Conservation (phyloP, 2,329 filamentous ascomycete species). For the Xylariaceae sp. region DNA sequence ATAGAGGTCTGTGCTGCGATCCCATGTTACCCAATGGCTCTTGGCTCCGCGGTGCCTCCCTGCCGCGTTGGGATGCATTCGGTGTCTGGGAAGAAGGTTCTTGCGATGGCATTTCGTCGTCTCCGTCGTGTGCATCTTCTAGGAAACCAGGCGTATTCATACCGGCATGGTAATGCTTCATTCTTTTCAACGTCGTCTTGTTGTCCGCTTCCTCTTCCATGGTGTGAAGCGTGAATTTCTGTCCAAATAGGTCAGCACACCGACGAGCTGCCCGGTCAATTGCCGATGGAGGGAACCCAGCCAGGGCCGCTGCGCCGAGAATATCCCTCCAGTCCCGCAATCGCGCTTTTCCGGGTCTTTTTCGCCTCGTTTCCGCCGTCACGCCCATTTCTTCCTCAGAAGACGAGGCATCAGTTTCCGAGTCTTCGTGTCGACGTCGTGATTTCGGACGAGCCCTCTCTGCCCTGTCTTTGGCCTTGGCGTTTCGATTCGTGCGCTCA, state of each 20-base stretch:
- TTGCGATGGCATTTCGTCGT: constrained; percentile 1
- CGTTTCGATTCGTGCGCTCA: constrained; percentile 19
- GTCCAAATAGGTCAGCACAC: constrained; percentile 69
- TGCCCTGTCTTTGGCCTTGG: constrained; percentile 1
- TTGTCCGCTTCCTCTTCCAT: constrained; percentile 38
- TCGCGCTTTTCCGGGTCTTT: constrained; percentile 20
- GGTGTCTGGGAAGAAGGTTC: background rate
- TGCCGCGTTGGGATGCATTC: background rate
- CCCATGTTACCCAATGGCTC: background rate
- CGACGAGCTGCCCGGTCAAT: constrained; percentile 66
- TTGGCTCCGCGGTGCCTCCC: constrained; percentile 2
- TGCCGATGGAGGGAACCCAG: constrained; percentile 60
- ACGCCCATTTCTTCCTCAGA: constrained; percentile 9
- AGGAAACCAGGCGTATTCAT: constrained; percentile 18
- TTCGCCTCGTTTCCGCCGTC: constrained; percentile 5
- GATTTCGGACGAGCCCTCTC: constrained; percentile 16
- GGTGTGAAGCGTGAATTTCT: constrained; percentile 61
- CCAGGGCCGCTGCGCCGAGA: constrained; percentile 69
- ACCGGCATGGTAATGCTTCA: constrained; percentile 28
- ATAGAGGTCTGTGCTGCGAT: constrained; percentile 21
- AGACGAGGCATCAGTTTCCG: constrained; percentile 2
- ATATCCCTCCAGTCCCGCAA: constrained; percentile 81
- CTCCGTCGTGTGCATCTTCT: constrained; percentile 17
- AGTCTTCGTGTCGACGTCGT: background rate
- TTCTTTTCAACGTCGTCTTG: constrained; percentile 5